A percentile compares a stretch with the other conserved stretches of the same genome.
Conservation (phyloP, 768 basidiomycete species). For the Lentinula detonsa region DNA sequence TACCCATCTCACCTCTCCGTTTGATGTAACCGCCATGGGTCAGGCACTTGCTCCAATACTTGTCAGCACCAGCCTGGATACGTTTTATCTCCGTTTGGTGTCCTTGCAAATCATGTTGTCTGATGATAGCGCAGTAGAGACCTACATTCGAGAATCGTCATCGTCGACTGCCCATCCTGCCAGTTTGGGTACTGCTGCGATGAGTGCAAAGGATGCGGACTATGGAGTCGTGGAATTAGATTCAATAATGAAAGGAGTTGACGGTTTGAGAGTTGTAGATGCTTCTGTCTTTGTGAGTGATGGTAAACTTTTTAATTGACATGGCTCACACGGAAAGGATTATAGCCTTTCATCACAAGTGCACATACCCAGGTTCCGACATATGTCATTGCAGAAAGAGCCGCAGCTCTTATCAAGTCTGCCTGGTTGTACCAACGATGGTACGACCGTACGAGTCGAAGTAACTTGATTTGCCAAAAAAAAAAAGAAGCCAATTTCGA, state of each 20-base stretch:
- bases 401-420: too few species aligned
- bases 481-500: background rate
- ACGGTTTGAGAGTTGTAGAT: constrained; percentile 30
- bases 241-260: constrained; percentile 24
- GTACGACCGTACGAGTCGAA: too few species aligned
- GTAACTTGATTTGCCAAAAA: too few species aligned
- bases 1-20: constrained; percentile 17
- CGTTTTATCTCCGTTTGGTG: constrained; percentile 14
- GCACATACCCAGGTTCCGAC: constrained; percentile 23
- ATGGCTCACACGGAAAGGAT: background rate
- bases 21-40: constrained; percentile 21
- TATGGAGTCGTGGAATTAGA: constrained; percentile 29
- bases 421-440: too few species aligned
- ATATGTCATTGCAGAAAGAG: too few species aligned
- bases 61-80: constrained; percentile 22
- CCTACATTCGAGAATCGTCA: constrained; percentile 15
- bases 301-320: background rate
- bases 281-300: constrained; percentile 28
- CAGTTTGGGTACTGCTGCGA: constrained; percentile 22
- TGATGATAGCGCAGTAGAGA: constrained; percentile 12
- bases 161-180: constrained; percentile 20
- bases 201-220: constrained; percentile 19
- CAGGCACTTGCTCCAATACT: constrained; percentile 20
- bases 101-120: constrained; percentile 17
- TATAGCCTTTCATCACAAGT: constrained; percentile 16